These are phyloP conservation scores for Dispira simplex DNA, from an alignment of 192 early-diverging fungal species.

Conservation along the genomic window DNA sequence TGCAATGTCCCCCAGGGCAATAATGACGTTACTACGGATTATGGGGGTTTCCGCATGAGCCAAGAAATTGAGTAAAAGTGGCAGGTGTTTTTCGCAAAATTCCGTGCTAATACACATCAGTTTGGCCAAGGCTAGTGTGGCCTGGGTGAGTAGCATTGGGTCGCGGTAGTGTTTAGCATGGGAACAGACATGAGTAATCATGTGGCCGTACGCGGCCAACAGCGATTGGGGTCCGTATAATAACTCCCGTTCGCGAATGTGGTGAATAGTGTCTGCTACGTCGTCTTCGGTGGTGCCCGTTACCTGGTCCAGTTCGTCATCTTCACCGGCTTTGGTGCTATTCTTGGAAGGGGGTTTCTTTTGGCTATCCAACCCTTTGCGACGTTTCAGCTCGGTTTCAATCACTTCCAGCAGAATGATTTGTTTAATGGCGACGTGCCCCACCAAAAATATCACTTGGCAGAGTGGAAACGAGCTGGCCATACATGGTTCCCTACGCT, in stretches of 20 bases:
- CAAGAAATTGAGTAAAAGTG: slow-evolving; percentile 78
- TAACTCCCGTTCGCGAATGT: slow-evolving; percentile 84
- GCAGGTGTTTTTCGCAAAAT: slow-evolving; percentile 88
- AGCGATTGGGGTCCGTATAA: slow-evolving; percentile 65
- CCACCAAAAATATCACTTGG: slow-evolving; percentile 81
- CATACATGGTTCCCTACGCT: slow-evolving; percentile 12
- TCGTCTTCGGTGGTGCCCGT: slow-evolving; percentile 91
- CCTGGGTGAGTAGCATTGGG: slow-evolving; percentile 73
- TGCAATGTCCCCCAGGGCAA: slow-evolving; percentile 95
- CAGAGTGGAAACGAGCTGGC: slow-evolving; percentile 57
- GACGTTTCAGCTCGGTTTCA: slow-evolving; percentile 85
- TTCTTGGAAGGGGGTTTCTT: slow-evolving; percentile 19
- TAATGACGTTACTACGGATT: slow-evolving; percentile 88
- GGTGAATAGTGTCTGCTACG: slow-evolving; percentile 72
- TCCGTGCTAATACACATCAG: slow-evolving; percentile 94
- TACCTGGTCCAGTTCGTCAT: slow-evolving; percentile 88
- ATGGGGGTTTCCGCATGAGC: slow-evolving; percentile 67
- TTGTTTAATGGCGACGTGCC: slow-evolving; percentile 92
- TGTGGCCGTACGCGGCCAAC: slow-evolving; percentile 61
- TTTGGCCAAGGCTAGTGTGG: slow-evolving; percentile 80
- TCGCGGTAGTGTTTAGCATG: slow-evolving; percentile 69
- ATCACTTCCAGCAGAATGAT: slow-evolving; percentile 91
- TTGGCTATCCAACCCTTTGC: slow-evolving; percentile 28
- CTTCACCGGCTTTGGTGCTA: slow-evolving; percentile 19
- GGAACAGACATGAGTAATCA: slow-evolving; percentile 68